Evolutionary conservation across 306 rosid genomes (phyloP).

Genomic region (Trifolium subterraneum): DNA sequence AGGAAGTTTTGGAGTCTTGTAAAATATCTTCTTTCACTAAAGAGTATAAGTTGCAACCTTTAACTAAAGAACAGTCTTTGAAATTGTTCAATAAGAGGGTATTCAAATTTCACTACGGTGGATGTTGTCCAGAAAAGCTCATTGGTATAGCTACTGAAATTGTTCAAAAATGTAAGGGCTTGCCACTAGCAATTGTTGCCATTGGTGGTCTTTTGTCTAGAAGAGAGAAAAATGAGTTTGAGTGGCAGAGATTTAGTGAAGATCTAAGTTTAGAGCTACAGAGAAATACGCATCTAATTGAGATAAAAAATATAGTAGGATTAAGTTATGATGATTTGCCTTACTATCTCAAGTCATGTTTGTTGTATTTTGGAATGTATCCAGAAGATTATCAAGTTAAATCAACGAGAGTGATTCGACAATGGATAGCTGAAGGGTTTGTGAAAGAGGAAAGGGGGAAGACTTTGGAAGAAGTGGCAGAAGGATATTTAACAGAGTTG

Average conservation of each 20-base stretch:
- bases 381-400: too few species aligned
- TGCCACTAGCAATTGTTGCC: conserved; percentile 6
- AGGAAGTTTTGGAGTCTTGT: background rate
- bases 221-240: background rate
- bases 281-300: background rate
- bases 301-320: background rate
- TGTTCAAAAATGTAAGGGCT: background rate
- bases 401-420: too few species aligned
- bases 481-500: too few species aligned
- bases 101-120: background rate
- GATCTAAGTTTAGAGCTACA: background rate
- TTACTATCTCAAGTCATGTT: background rate
- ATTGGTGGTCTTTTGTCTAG: background rate
- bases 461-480: too few species aligned
- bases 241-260: background rate
- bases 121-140: background rate
- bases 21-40: background rate
- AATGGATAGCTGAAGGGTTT: too few species aligned
- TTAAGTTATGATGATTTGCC: conserved; percentile 9
- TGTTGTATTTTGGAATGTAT: too few species aligned
- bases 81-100: conserved; percentile 8
- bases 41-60: background rate
- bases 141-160: background rate
- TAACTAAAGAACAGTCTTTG: background rate
- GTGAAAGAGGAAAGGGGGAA: too few species aligned